These are phyloP conservation scores for Xylaria hypoxylon DNA, from an alignment of 2,329 filamentous ascomycete genomes.

Conservation along the genomic window DNA sequence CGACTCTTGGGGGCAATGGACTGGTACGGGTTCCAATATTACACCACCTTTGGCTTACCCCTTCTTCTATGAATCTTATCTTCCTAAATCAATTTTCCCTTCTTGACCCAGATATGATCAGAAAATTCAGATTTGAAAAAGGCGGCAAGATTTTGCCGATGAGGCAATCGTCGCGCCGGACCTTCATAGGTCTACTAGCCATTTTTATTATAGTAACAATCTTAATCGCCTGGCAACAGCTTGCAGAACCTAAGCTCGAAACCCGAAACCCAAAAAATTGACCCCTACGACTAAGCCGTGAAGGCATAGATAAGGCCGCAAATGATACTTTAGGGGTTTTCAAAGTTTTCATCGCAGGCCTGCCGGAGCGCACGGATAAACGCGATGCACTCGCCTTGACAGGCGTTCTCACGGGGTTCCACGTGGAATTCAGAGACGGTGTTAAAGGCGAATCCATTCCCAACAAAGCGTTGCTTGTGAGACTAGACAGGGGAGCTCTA, in stretches of 20 bases:
- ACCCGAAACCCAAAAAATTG: neutral
- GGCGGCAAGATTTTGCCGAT: neutral
- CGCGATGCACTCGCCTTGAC: slow-evolving; percentile 60
- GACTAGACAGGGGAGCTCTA: slow-evolving; percentile 44
- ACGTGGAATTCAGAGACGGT: slow-evolving; percentile 58
- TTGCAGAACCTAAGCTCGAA: neutral
- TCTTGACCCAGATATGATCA: neutral
- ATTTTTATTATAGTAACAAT: neutral
- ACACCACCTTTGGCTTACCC: neutral
- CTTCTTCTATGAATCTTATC: neutral
- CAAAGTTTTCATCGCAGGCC: slow-evolving; percentile 57
- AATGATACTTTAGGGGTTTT: slow-evolving; percentile 49
- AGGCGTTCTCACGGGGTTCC: slow-evolving; percentile 56
- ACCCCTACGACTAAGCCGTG: neutral
- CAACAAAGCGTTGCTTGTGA: slow-evolving; percentile 57
- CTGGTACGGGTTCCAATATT: neutral
- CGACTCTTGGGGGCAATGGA: neutral
- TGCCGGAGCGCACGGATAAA: slow-evolving; percentile 62
- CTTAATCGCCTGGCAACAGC: neutral
- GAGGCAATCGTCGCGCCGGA: slow-evolving; percentile 15
- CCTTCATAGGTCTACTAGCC: slow-evolving; percentile 16
- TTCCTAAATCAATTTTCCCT: neutral
- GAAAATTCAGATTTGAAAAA: neutral
- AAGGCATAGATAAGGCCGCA: slow-evolving; percentile 23
- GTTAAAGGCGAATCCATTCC: slow-evolving; percentile 55